Percentiles rank a stretch among this genome's conserved stretches.
phyloP scores from a whole-genome alignment of 306 rosid species.

The Quercus mongolica region DNA sequence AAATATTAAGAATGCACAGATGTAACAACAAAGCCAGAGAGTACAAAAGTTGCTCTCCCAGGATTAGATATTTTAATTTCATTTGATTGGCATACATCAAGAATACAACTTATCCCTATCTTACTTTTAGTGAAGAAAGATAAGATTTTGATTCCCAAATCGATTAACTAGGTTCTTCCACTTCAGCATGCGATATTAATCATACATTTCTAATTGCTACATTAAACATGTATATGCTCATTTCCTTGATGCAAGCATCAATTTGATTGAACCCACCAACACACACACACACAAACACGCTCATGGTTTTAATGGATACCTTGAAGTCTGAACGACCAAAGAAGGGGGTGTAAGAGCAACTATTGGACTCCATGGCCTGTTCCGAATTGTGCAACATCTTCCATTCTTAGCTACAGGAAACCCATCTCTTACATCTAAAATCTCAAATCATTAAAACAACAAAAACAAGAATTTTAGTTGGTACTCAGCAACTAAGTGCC shows the following conservation, averaged over 20 bases:
- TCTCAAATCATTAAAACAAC: not conserved
- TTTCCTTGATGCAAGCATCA: not conserved
- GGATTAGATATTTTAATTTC: not conserved
- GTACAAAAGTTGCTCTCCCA: not conserved
- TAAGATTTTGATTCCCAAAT: not conserved
- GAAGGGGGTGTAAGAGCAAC: slow-evolving; percentile 23
- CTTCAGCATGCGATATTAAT: not conserved
- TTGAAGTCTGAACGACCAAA: slow-evolving; percentile 22
- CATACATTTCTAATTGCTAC: not conserved
- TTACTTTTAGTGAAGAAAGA: not conserved
- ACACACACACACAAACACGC: not conserved
- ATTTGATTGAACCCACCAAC: not conserved
- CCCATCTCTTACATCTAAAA: slow-evolving; percentile 39
- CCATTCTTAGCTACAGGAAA: slow-evolving; percentile 34
- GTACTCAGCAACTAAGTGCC: not conserved
- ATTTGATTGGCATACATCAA: not conserved
- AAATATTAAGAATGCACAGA: slow-evolving; percentile 8
- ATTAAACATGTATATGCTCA: not conserved
- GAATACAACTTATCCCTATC: not conserved
- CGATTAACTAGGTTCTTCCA: not conserved
- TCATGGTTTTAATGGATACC: slow-evolving; percentile 35
- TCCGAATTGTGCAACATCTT: slow-evolving; percentile 34
- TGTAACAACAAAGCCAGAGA: not conserved
- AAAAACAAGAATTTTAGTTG: not conserved
- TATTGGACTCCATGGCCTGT: slow-evolving; percentile 37